Evolutionary conservation across 2,329 filamentous ascomycete species (phyloP), one percentile per base, ranked within the genome.

Genomic region (Monosporascus sp.): DNA sequence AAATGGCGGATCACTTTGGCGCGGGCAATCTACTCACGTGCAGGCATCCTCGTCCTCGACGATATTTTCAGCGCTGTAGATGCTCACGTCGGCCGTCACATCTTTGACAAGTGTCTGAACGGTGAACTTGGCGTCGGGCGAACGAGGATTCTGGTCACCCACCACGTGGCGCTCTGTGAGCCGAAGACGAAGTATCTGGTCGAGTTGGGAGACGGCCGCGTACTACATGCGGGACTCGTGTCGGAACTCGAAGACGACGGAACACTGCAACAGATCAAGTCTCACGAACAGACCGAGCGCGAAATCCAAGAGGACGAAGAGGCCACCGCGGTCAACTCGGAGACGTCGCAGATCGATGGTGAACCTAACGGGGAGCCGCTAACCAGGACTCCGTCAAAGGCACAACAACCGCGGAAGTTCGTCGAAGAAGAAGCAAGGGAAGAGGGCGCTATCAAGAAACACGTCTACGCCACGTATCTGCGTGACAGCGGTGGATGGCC

Each of bases 41-140:
- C 88, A 1, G 85, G 87, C 0, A 85, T 91, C 56, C 73, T 95
- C 5, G 74, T 94, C 18, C 76, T 94, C 62, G 90, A 95, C 66
- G 90, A 95, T 63, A 89, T 93, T 41, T 92, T 95, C 67, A 90
- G 86, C 64, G 85, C 89, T 9, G 83, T 94, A 8, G 90, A 95
- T 67, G 86, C 88, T 3, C 88, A 92, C 63, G 89, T 91, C 31
- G 89, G 89, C 17, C 81, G 87, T 27, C 87, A 90, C 61, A 85
- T 93, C 48, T 90, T 89, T 59, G 87, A 92, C 58, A 80, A 89
- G 52, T 90, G 86, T 55, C 74, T 93, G 3, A 85, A 81, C 2
- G 89, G 89, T 5, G 81, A 87, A 48, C 76, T 93, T 8, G 85
- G 86, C 55, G 69, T 76, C 22, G 84, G 83, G 0, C 75, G 90